Percentiles rank a stretch among this genome's conserved stretches.
phyloP scores from a whole-genome alignment of 352 stramenopile species.

The Paralagenidium karlingii region DNA sequence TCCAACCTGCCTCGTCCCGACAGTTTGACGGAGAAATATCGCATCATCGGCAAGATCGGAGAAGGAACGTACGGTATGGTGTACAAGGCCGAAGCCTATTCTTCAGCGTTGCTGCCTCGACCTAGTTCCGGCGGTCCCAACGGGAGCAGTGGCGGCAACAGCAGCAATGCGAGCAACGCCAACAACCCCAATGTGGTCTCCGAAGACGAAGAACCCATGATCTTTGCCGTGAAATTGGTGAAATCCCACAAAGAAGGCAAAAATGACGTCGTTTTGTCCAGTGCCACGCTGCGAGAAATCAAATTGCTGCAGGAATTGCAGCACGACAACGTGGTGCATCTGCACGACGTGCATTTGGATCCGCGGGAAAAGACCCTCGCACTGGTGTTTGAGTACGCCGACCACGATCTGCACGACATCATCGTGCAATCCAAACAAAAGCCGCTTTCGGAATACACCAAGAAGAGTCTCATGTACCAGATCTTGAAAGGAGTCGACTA shows the following conservation, averaged over 20 bases:
- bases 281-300: conserved; percentile 81
- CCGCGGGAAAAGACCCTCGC: conserved; percentile 69
- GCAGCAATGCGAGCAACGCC: conserved; percentile 1
- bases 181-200: not conserved
- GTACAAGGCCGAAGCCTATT: conserved; percentile 75
- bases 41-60: conserved; percentile 77
- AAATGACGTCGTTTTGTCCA: conserved; percentile 83
- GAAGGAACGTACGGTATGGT: conserved; percentile 85
- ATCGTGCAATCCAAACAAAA: conserved; percentile 83
- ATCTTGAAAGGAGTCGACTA: conserved; percentile 88
- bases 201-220: conserved; percentile 2
- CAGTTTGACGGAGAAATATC: conserved; percentile 73
- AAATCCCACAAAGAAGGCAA: conserved; percentile 85
- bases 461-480: conserved; percentile 88
- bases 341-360: conserved; percentile 81
- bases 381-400: conserved; percentile 83
- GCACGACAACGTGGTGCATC: conserved; percentile 78
- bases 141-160: not conserved
- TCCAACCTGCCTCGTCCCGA: conserved; percentile 45
- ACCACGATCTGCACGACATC: conserved; percentile 85
- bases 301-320: conserved; percentile 81
- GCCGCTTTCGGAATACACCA: conserved; percentile 82
- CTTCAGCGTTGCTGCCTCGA: conserved; percentile 24
- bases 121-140: conserved; percentile 4
- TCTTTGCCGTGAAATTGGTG: conserved; percentile 82